Evolutionary conservation across 2,329 filamentous ascomycete species (phyloP).

Genomic region (Lachnellula cervina): DNA sequence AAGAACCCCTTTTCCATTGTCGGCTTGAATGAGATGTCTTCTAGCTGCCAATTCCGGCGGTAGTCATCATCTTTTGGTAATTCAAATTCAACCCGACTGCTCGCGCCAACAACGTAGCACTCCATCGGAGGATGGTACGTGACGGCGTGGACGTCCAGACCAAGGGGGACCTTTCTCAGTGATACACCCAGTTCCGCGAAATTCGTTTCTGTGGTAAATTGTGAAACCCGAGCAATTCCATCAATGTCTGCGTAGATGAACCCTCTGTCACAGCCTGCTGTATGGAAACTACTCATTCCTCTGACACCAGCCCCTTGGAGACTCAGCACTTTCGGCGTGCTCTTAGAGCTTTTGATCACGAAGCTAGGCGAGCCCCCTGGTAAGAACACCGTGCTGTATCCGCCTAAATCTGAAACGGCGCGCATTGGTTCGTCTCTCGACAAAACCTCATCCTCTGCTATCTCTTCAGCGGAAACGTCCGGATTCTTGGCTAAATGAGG

Average conservation of each 20-base stretch:
- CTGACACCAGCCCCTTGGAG: slow-evolving; percentile 65
- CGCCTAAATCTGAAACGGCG: slow-evolving; percentile 56
- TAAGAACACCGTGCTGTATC: slow-evolving; percentile 78
- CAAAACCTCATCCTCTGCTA: slow-evolving; percentile 43
- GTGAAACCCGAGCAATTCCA: slow-evolving; percentile 68
- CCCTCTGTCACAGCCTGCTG: slow-evolving; percentile 69
- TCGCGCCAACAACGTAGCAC: slow-evolving; percentile 73
- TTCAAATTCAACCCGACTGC: slow-evolving; percentile 65
- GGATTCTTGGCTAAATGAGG: slow-evolving; percentile 57
- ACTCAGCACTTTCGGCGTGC: slow-evolving; percentile 67
- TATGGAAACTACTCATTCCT: slow-evolving; percentile 72
- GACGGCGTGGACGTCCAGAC: slow-evolving; percentile 65
- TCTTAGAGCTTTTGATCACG: slow-evolving; percentile 76
- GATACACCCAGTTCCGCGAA: slow-evolving; percentile 73
- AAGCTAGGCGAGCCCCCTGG: slow-evolving; percentile 77
- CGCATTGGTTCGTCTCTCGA: slow-evolving; percentile 40
- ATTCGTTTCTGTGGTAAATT: slow-evolving; percentile 62
- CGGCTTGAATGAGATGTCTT: slow-evolving; percentile 60
- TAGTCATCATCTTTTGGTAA: slow-evolving; percentile 84
- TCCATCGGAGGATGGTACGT: slow-evolving; percentile 71
- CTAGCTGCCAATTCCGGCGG: slow-evolving; percentile 69
- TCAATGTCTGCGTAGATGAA: slow-evolving; percentile 77
- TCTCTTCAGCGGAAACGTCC: slow-evolving; percentile 43
- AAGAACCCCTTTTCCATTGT: slow-evolving; percentile 66
- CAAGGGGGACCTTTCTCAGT: slow-evolving; percentile 65